These are phyloP conservation scores for Solanum habrochaites DNA, from an alignment of 257 asterid genomes.

Conservation along the genomic window DNA sequence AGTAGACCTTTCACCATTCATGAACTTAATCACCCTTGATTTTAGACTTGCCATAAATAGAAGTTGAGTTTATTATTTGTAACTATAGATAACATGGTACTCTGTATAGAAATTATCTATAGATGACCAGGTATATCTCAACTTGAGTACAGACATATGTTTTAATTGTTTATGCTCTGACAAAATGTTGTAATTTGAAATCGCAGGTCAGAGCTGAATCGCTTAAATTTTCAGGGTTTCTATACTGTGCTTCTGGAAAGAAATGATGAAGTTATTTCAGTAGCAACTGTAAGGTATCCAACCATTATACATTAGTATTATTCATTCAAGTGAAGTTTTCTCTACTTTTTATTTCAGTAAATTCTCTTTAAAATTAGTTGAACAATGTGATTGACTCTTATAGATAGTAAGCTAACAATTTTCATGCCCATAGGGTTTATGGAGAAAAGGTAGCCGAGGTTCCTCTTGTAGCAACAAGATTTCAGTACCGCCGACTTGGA, in stretches of 20 bases:
- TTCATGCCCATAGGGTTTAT: conserved; percentile 32
- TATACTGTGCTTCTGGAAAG: conserved; percentile 63
- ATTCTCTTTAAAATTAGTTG: not conserved
- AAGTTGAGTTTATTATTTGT: not conserved
- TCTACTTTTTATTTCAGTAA: not conserved
- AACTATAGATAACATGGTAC: not conserved
- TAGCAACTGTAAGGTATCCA: conserved; percentile 55
- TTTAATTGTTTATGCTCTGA: not conserved
- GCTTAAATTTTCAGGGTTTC: conserved; percentile 64
- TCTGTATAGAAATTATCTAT: not conserved
- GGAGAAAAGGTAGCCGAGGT: conserved; percentile 72
- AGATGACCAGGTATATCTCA: not conserved
- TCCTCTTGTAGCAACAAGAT: conserved; percentile 72
- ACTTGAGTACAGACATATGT: not conserved
- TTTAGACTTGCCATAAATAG: not conserved
- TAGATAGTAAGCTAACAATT: not conserved
- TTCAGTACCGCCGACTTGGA: conserved; percentile 69
- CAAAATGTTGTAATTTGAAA: not conserved
- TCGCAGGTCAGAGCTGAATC: conserved; percentile 66
- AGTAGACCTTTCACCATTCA: not conserved
- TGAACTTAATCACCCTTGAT: not conserved
- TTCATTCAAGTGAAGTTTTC: not conserved
- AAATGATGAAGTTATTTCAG: conserved; percentile 47
- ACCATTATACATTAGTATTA: not conserved
- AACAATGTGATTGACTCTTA: not conserved